Evolutionary conservation across 2,329 filamentous ascomycete genomes (phyloP), one percentile per base, ranked within the genome.

Genomic region (Sclerotiophoma versabilis): DNA sequence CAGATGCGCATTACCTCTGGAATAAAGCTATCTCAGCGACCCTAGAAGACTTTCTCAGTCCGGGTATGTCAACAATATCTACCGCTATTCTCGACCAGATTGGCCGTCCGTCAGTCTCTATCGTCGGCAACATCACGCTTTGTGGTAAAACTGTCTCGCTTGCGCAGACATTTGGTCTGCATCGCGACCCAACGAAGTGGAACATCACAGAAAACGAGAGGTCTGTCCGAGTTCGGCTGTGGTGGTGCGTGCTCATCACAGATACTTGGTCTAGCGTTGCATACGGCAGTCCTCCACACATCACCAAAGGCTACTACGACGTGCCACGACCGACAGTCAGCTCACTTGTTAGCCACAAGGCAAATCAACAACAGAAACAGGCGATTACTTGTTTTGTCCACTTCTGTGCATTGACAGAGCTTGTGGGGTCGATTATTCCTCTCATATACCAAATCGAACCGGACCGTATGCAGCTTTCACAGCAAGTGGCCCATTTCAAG

Each of bases 231-330:
- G 80, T 81, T 25, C 79, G 81, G 2, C 67, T 83, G 3, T 85
- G 83, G 81, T 85, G 83, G 83, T 82, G 79, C 5, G 80, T 84
- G 2, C 73, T 84, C 2, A 81, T 85, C 32, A 82, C 83, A 51
- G 83, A 85, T 66, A 77, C 81, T 33, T 85, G 83, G 81, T 78
- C 81, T 48, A 83, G 82, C 59, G 80, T 84, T 47, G 81, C 81
- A 4, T 83, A 85, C 60, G 83, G 82, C 4, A 79, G 81, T 2
- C 83, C 83, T 17, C 81, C 83, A 3, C 79, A 83, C 43, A 80
- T 84, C 10, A 73, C 77, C 3, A 80, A 79, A 53, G 77, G 78
- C 20, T 82, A 84, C 61, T 83, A 84, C 59, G 82, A 85, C 57
- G 83, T 85, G 12, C 82, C 83, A 14, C 64, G 83, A 34, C 83